Conservation (phyloP, 1,284 basidiomycete species). For the Cryptococcus hybrid region DNA sequence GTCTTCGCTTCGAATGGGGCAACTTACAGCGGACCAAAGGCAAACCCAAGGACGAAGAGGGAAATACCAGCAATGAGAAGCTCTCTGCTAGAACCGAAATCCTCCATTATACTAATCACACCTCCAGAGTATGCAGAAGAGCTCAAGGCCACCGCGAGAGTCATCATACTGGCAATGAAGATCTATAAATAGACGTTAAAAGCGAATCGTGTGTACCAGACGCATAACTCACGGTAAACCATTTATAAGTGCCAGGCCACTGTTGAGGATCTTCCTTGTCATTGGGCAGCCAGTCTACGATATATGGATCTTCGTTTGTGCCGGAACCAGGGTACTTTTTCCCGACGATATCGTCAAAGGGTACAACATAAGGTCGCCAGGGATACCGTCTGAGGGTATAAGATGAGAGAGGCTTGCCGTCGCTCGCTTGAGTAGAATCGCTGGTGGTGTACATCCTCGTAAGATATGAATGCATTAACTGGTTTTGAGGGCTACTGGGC, state of each 20-base stretch:
- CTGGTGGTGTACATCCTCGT: not conserved
- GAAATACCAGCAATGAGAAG: slow-evolving; percentile 37
- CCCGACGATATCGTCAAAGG: slow-evolving; percentile 46
- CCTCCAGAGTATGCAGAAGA: slow-evolving; percentile 38
- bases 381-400: slow-evolving; percentile 33
- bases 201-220: not conserved
- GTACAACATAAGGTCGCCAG: slow-evolving; percentile 44
- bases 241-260: slow-evolving; percentile 34
- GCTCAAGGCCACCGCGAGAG: slow-evolving; percentile 37
- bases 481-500: too few species aligned
- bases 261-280: slow-evolving; percentile 42
- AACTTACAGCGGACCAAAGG: slow-evolving; percentile 34
- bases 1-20: too few species aligned
- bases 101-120: slow-evolving; percentile 19
- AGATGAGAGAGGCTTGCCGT: slow-evolving; percentile 14
- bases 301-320: slow-evolving; percentile 47
- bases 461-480: too few species aligned
- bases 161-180: slow-evolving; percentile 21
- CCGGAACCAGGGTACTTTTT: slow-evolving; percentile 48
- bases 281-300: slow-evolving; percentile 44
- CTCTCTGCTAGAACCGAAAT: slow-evolving; percentile 25
- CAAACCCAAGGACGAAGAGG: slow-evolving; percentile 43
- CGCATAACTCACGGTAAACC: slow-evolving; percentile 21
- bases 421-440: slow-evolving; percentile 9
- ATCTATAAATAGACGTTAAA: slow-evolving; percentile 1